Evolutionary conservation across 23 red algal genomes (phyloP).

Genomic region (Cyanidium caldarium): DNA sequence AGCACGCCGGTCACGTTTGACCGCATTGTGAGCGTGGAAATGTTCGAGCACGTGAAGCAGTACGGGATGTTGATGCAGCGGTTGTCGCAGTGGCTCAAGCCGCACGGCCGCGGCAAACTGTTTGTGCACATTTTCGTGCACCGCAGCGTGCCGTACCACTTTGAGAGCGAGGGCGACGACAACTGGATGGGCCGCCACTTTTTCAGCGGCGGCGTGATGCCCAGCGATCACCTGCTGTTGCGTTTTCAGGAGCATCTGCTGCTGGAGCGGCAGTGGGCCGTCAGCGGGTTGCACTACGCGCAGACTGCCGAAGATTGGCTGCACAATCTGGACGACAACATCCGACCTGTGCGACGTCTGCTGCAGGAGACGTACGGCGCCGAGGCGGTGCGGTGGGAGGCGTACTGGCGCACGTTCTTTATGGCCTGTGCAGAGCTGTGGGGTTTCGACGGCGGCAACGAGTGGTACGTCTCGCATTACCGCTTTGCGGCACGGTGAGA

Average conservation of each 20-base stretch:
- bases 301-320: constrained; percentile 82
- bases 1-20: constrained; percentile 30
- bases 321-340: constrained; percentile 50
- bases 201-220: constrained; percentile 92
- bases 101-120: constrained; percentile 22
- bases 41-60: constrained; percentile 98
- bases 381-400: constrained; percentile 53
- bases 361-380: constrained; percentile 44
- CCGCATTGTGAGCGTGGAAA: constrained; percentile 71
- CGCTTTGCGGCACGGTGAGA: constrained; percentile 24
- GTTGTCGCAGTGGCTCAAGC: constrained; percentile 49
- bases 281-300: constrained; percentile 95
- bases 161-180: constrained; percentile 66
- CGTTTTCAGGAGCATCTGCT: constrained; percentile 62
- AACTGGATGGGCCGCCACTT: constrained; percentile 98
- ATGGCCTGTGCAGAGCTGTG: constrained; percentile 82
- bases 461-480: constrained; percentile 93
- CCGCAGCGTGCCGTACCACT: constrained; percentile 57
- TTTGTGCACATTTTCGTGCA: constrained; percentile 95
- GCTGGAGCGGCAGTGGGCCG: constrained; percentile 50
- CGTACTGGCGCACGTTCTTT: constrained; percentile 98
- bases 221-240: constrained; percentile 39
- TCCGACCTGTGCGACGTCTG: constrained; percentile 14
- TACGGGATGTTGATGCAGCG: constrained; percentile 56
- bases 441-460: constrained; percentile 52